Evolutionary conservation across 1,139 yeast genomes (phyloP).

Genomic region (Taphrina flavorubra): DNA sequence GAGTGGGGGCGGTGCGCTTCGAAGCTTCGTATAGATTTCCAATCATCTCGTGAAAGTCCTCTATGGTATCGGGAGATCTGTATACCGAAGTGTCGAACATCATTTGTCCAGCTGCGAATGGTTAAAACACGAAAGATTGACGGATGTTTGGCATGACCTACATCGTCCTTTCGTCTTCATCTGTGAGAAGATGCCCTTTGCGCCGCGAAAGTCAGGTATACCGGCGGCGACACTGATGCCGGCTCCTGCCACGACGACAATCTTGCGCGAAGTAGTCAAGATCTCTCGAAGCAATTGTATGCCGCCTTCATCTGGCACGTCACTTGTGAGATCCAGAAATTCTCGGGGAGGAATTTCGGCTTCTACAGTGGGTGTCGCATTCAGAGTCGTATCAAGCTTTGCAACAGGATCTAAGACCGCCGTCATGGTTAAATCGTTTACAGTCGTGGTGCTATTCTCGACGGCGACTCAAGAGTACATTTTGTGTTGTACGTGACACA

Average conservation of each 20-base stretch:
- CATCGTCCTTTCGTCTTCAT: slow-evolving; percentile 69
- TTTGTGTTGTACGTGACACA: background rate
- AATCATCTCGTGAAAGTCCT: slow-evolving; percentile 53
- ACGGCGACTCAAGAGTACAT: background rate
- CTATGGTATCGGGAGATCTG: slow-evolving; percentile 19
- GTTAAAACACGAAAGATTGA: slow-evolving; percentile 72
- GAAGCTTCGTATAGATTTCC: slow-evolving; percentile 70
- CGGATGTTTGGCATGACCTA: slow-evolving; percentile 63
- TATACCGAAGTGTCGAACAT: slow-evolving; percentile 26
- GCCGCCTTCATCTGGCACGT: slow-evolving; percentile 18
- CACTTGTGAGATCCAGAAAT: slow-evolving; percentile 23
- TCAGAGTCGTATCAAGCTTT: background rate
- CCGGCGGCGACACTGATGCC: slow-evolving; percentile 97
- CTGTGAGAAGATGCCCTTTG: slow-evolving; percentile 78
- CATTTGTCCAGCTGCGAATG: slow-evolving; percentile 18
- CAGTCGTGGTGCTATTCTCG: too few species aligned
- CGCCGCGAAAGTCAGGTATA: slow-evolving; percentile 89
- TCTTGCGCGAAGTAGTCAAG: slow-evolving; percentile 45
- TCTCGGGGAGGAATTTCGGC: slow-evolving; percentile 18
- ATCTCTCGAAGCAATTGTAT: slow-evolving; percentile 33
- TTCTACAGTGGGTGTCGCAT: background rate
- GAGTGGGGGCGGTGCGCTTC: slow-evolving; percentile 73
- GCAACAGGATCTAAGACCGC: too few species aligned
- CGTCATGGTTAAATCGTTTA: background rate
- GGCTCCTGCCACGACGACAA: slow-evolving; percentile 72